Evolutionary conservation across 2,329 filamentous ascomycete genomes (phyloP), one percentile per base, ranked within the genome.

Genomic region (Aspergillus clavatus): DNA sequence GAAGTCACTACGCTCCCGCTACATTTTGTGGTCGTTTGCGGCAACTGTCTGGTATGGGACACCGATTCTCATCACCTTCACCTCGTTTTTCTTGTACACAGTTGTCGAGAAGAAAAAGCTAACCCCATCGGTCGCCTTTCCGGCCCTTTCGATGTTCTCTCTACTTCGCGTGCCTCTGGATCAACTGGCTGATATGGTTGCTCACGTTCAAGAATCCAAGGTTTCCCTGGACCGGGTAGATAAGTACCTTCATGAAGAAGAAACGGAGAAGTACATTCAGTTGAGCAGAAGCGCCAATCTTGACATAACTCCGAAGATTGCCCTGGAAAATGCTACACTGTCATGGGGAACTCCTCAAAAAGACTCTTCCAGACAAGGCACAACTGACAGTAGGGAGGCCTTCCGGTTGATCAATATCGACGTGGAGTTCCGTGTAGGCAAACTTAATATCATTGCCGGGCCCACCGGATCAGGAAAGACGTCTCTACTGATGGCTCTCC

Each of bases 41-140:
- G 91, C 94, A 41, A 94, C 89, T 45, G 84, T 95, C 45, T 98
- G 93, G 93, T 96, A 95, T 66, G 91, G 89, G 22, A 89, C 95
- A 7, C 93, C 93, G 2, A 83, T 97, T 38, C 71, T 97, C 45
- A 98, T 98, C 63, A 96, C 93, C 0, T 95, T 98, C 70, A 84
- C 95, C 65, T 95, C 90, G 2, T 98, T 98, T 76, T 73, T 96
- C 49, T 80, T 95, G 38, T 98, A 95, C 68, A 97, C 93, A 0
- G 74, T 89, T 10, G 76, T 97, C 8, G 91, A 98, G 70, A 79
- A 86, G 65, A 96, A 94, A 72, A 86, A 86, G 16, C 73, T 98
- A 43, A 85, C 93, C 42, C 91, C 93, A 0, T 97, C 93, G 0
- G 78, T 97, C 50, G 93, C 93, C 3, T 98, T 98, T 69, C 96